Evolutionary conservation across 202 grass and related monocot genomes (phyloP).

Genomic region (Schoenoplectus triqueter): DNA sequence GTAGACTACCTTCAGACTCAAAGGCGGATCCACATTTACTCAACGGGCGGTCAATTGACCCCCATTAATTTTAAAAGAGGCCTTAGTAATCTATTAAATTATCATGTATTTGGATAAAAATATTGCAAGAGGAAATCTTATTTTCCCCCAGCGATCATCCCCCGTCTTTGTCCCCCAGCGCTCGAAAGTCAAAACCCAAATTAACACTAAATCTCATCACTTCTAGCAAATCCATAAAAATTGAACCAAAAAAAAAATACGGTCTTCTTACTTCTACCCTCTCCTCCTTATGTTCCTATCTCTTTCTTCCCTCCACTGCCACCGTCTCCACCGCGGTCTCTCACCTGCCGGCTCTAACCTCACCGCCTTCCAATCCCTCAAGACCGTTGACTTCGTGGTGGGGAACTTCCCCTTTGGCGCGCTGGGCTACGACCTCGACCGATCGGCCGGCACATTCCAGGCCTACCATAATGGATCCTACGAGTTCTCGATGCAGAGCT

Average conservation of each 20-base stretch:
- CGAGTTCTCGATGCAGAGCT: slow-evolving; percentile 76
- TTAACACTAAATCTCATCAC: background rate
- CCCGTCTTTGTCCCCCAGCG: no score
- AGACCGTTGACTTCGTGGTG: slow-evolving; percentile 62
- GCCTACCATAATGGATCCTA: slow-evolving; percentile 65
- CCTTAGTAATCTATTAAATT: no score
- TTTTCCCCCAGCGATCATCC: no score
- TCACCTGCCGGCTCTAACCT: slow-evolving; percentile 18
- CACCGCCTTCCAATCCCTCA: slow-evolving; percentile 64
- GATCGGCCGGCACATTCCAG: slow-evolving; percentile 69
- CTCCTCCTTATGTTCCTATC: background rate
- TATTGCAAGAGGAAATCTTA: no score
- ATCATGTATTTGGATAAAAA: no score
- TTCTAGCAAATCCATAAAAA: background rate
- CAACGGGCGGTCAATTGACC: no score
- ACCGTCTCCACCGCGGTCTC: background rate
- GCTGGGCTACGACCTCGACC: slow-evolving; percentile 66
- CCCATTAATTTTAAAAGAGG: no score
- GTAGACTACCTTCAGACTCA: slow-evolving; percentile 32
- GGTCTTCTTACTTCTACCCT: background rate
- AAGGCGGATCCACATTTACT: no score
- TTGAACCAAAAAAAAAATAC: no score
- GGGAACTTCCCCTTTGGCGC: slow-evolving; percentile 81
- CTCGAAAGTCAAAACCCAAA: no score
- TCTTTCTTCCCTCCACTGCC: background rate